A percentile compares a stretch with the other conserved stretches of the same genome.
Evolutionary conservation across 495 filamentous ascomycete genomes (phyloP).

Genomic region (Tirmania nivea): DNA sequence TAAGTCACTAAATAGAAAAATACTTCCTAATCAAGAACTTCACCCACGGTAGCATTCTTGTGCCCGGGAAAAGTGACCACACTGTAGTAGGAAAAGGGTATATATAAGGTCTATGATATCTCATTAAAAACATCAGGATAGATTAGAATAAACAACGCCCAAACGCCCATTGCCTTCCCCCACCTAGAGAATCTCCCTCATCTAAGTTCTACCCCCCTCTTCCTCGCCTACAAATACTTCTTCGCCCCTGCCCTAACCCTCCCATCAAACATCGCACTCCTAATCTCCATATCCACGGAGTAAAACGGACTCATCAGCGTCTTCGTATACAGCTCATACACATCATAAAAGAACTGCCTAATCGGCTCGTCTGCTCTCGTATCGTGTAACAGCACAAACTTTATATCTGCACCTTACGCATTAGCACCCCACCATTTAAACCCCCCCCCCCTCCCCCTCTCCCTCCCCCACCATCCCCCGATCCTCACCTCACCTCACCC

Average conservation of each 20-base stretch:
- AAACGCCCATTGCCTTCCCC: background rate
- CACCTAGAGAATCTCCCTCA: background rate
- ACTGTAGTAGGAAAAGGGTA: too few relatives aligned
- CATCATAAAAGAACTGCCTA: slow-evolving; percentile 74
- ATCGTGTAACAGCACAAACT: slow-evolving; percentile 80
- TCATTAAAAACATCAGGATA: too few relatives aligned
- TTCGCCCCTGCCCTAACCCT: slow-evolving; percentile 69
- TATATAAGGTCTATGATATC: too few relatives aligned
- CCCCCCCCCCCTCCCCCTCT: background rate
- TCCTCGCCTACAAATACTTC: slow-evolving; percentile 52
- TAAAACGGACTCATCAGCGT: slow-evolving; percentile 97
- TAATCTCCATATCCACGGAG: slow-evolving; percentile 54
- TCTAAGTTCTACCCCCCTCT: background rate
- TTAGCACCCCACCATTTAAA: background rate
- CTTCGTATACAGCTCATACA: slow-evolving; percentile 89
- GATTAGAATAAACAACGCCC: background rate
- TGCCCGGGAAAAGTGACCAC: too few relatives aligned
- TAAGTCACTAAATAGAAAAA: too few relatives aligned
- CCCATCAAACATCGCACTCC: slow-evolving; percentile 60
- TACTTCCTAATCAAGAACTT: too few relatives aligned
- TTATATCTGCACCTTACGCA: slow-evolving; percentile 28
- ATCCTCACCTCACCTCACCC: too few relatives aligned
- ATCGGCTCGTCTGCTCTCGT: slow-evolving; percentile 86
- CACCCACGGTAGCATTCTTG: too few relatives aligned
- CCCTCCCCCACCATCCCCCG: background rate